phyloP scores from a whole-genome alignment of 2,329 filamentous ascomycete genomes.

The Knoxdaviesia proteae region DNA sequence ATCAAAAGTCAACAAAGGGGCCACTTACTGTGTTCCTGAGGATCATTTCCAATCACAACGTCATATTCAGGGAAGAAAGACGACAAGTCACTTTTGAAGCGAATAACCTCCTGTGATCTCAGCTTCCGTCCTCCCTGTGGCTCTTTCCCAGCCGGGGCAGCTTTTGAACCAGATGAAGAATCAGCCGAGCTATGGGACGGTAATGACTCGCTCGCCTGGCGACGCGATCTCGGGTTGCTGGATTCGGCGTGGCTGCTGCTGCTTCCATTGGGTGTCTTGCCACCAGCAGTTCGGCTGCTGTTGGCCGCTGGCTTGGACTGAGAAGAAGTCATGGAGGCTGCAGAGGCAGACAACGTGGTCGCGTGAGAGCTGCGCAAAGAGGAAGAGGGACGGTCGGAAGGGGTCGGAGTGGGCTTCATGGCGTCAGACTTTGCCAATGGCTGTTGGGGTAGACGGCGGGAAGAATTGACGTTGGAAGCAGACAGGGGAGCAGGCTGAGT shows the following conservation, averaged over 20 bases:
- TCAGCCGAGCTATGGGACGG: too few species aligned
- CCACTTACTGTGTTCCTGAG: conserved; percentile 52
- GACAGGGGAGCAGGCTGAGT: too few species aligned
- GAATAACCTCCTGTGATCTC: conserved; percentile 65
- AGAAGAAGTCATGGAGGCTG: neutral
- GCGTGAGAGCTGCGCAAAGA: too few species aligned
- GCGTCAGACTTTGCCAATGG: too few species aligned
- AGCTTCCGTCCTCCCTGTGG: conserved; percentile 58
- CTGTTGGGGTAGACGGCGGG: too few species aligned
- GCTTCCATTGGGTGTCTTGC: neutral
- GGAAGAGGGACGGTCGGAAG: too few species aligned
- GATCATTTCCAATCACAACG: conserved; percentile 73
- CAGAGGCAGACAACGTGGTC: too few species aligned
- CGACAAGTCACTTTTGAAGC: conserved; percentile 79
- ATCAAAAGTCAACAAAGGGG: neutral
- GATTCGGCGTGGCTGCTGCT: neutral
- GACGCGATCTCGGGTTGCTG: neutral
- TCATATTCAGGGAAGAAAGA: conserved; percentile 89
- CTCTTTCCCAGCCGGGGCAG: conserved; percentile 19
- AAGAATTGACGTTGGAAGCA: too few species aligned
- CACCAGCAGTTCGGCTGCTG: neutral
- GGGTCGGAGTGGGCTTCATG: too few species aligned
- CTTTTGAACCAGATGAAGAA: conserved; percentile 12
- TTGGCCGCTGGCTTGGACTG: neutral
- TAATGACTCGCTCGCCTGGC: neutral